Evolutionary conservation across 345 rosid species (phyloP).

Genomic region (Eucalyptus erythrocorys): DNA sequence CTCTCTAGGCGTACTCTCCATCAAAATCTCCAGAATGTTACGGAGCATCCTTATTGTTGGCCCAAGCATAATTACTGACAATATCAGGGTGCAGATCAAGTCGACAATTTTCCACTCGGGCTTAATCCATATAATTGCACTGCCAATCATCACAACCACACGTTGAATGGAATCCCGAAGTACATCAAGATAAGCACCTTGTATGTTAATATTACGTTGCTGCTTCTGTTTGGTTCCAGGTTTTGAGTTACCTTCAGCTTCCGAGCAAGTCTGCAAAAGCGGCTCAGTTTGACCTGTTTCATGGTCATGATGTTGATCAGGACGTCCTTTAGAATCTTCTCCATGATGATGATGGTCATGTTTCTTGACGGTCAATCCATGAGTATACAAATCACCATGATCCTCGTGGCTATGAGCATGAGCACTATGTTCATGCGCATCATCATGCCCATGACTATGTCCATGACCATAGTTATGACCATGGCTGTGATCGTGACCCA

Average conservation of each 20-base stretch:
- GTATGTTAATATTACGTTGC: slow-evolving; percentile 49
- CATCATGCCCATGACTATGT: slow-evolving; percentile 21
- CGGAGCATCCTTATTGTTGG: slow-evolving; percentile 74
- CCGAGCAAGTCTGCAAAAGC: slow-evolving; percentile 5
- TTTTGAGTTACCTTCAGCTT: slow-evolving; percentile 1
- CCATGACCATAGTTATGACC: slow-evolving; percentile 4
- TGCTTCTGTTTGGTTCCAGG: slow-evolving; percentile 9
- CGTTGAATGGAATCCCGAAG: slow-evolving; percentile 79
- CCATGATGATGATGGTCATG: slow-evolving; percentile 10
- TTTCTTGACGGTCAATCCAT: not conserved
- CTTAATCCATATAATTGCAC: slow-evolving; percentile 63
- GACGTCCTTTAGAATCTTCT: slow-evolving; percentile 4
- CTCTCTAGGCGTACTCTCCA: slow-evolving; percentile 89
- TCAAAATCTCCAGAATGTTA: slow-evolving; percentile 59
- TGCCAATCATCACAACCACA: slow-evolving; percentile 77
- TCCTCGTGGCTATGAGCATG: slow-evolving; percentile 4
- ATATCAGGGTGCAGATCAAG: slow-evolving; percentile 60
- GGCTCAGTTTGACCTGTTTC: slow-evolving; percentile 20
- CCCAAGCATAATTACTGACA: slow-evolving; percentile 63
- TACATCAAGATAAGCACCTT: slow-evolving; percentile 83
- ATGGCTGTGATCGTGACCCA: slow-evolving; percentile 64
- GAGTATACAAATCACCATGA: not conserved
- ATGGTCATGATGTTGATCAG: slow-evolving; percentile 14
- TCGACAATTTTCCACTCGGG: slow-evolving; percentile 64
- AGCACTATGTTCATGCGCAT: slow-evolving; percentile 1